Percentiles rank a stretch among this genome's conserved stretches.
These are phyloP conservation scores for Lactifluus piperatus DNA, from an alignment of 768 basidiomycete genomes.

Conservation along the genomic window DNA sequence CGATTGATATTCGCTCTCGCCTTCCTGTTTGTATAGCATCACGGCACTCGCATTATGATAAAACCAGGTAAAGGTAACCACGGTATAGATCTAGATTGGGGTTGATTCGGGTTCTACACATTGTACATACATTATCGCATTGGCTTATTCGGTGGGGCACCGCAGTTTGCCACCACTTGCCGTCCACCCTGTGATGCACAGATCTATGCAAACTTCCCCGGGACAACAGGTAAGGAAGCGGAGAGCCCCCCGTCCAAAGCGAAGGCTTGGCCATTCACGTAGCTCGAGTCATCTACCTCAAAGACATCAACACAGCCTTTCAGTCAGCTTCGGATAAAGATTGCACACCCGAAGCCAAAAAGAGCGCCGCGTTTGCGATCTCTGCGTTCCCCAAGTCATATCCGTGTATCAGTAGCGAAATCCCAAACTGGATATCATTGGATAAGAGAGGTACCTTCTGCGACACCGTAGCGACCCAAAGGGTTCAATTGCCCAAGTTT, in stretches of 20 bases:
- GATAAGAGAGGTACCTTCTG: conserved; percentile 48
- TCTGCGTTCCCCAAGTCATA: conserved; percentile 39
- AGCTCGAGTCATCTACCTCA: conserved; percentile 72
- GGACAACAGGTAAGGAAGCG: conserved; percentile 68
- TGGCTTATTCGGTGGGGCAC: conserved; percentile 22
- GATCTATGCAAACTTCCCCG: conserved; percentile 56
- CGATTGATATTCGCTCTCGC: too few species aligned
- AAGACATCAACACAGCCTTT: neutral
- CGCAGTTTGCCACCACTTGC: conserved; percentile 62
- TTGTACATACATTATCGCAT: too few species aligned
- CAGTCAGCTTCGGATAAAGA: neutral
- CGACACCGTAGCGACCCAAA: conserved; percentile 69
- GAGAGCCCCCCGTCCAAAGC: conserved; percentile 84
- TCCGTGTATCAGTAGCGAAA: conserved; percentile 4
- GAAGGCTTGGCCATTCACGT: conserved; percentile 84
- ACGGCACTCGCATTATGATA: neutral
- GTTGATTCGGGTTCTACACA: neutral
- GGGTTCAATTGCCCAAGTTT: conserved; percentile 85
- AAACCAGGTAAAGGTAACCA: neutral
- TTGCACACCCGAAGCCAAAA: conserved; percentile 71
- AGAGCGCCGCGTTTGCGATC: conserved; percentile 78
- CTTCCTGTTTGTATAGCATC: neutral
- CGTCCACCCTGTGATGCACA: too few species aligned
- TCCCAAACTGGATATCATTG: neutral
- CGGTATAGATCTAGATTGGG: neutral